Percentiles rank a stretch among this genome's conserved stretches.
Evolutionary conservation across 1,139 yeast genomes (phyloP).

Genomic region (Saccharomycopsis hybrid): DNA sequence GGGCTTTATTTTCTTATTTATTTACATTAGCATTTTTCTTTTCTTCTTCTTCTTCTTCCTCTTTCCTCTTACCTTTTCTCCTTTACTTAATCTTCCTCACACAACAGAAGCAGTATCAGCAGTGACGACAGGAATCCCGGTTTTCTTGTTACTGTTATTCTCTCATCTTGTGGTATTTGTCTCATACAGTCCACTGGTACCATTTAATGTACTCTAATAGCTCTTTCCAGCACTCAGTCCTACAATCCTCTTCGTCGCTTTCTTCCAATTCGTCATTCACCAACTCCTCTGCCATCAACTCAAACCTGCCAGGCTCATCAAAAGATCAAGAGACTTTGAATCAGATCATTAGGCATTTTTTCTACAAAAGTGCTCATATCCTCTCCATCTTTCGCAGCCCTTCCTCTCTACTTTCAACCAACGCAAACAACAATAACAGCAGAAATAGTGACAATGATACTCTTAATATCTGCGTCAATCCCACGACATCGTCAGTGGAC

Average conservation of each 20-base stretch:
- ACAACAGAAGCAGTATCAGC: background rate
- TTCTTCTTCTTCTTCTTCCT: no score
- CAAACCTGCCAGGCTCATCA: background rate
- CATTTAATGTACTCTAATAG: conserved; percentile 8
- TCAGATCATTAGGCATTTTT: conserved; percentile 3
- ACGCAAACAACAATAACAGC: background rate
- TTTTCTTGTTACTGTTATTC: background rate
- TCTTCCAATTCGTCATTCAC: background rate
- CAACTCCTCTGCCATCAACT: background rate
- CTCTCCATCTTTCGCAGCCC: conserved; percentile 3
- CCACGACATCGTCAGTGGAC: background rate
- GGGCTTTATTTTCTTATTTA: no score
- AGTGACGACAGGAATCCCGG: background rate
- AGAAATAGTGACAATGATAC: background rate
- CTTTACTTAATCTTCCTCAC: background rate
- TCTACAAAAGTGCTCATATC: conserved; percentile 10
- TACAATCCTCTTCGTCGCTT: background rate
- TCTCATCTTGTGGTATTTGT: background rate
- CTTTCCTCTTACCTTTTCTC: no score
- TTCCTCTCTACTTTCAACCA: background rate
- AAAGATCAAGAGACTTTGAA: conserved; percentile 4
- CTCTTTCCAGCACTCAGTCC: conserved; percentile 3
- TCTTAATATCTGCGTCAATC: background rate
- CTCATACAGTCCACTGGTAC: background rate
- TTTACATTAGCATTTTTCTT: no score